Conservation (phyloP, 345 rosid species). For the Syzygium grande region DNA sequence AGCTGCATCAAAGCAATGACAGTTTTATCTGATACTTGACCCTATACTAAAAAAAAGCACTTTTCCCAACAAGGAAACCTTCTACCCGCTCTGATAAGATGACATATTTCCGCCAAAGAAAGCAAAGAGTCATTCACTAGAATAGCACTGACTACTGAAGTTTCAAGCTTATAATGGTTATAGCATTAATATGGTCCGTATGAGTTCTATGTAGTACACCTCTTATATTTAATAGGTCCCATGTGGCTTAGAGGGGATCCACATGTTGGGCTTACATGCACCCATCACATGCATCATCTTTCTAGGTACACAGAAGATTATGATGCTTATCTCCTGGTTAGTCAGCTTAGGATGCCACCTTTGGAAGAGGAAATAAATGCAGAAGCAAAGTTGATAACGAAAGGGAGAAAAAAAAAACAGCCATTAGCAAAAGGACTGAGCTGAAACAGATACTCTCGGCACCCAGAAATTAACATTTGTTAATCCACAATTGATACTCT, state of each 20-base stretch:
- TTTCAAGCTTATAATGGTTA: neutral
- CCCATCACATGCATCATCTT: neutral
- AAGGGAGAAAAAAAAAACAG: neutral
- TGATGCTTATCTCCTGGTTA: neutral
- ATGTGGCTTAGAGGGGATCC: neutral
- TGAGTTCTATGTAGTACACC: neutral
- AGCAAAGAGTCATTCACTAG: too few relatives aligned
- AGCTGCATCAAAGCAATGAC: conserved; percentile 61
- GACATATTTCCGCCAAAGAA: neutral
- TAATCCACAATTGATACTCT: neutral
- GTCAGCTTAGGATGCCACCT: neutral
- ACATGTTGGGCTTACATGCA: neutral
- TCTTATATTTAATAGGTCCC: neutral
- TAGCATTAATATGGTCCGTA: neutral
- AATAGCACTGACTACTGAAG: neutral
- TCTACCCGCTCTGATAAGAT: neutral
- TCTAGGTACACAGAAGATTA: neutral
- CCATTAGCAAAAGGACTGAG: neutral
- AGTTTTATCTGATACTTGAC: conserved; percentile 52
- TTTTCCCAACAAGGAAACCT: neutral
- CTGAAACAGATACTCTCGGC: neutral
- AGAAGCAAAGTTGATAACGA: neutral
- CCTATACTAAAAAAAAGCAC: conserved; percentile 24
- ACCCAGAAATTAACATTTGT: neutral
- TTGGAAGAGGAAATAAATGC: neutral